A percentile compares a stretch with the other conserved stretches of the same genome.
Conservation (phyloP, 371 early-diverging fungal species). For the Thermomucor indicae-seudaticae region DNA sequence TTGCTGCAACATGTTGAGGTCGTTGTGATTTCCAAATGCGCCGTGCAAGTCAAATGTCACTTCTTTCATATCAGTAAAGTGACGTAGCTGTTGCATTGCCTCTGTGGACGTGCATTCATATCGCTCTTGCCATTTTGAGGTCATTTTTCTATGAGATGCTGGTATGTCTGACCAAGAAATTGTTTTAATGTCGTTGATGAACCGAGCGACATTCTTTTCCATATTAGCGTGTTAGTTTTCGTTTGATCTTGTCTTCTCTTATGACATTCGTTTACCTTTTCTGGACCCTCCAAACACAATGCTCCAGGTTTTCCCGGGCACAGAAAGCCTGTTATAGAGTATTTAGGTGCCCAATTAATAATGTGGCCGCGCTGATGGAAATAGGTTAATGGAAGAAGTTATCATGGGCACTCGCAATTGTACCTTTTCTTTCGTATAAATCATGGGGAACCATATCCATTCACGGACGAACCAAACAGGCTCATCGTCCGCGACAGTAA, state of each 20-base stretch:
- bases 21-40: slow-evolving; percentile 31
- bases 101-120: slow-evolving; percentile 10
- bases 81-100: slow-evolving; percentile 11
- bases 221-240: background rate
- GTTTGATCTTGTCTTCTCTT: background rate
- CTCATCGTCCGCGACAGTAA: slow-evolving; percentile 7
- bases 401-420: background rate
- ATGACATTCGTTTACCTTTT: slow-evolving; percentile 12
- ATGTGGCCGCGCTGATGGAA: slow-evolving; percentile 32
- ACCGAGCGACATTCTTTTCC: slow-evolving; percentile 19
- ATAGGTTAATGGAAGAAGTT: background rate
- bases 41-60: slow-evolving; percentile 38
- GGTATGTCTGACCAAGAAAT: slow-evolving; percentile 39
- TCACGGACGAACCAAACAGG: slow-evolving; percentile 27
- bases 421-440: slow-evolving; percentile 43
- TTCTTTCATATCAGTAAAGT: slow-evolving; percentile 31
- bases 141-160: slow-evolving; percentile 35
- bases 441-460: slow-evolving; percentile 50
- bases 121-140: slow-evolving; percentile 30
- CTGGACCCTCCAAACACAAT: slow-evolving; percentile 36
- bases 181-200: slow-evolving; percentile 42
- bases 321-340: slow-evolving; percentile 34
- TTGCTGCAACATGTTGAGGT: slow-evolving; percentile 23
- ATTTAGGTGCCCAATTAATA: slow-evolving; percentile 38
- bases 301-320: slow-evolving; percentile 41